Conservation (phyloP, 257 asterid species). For the Fraxinus anomala region DNA sequence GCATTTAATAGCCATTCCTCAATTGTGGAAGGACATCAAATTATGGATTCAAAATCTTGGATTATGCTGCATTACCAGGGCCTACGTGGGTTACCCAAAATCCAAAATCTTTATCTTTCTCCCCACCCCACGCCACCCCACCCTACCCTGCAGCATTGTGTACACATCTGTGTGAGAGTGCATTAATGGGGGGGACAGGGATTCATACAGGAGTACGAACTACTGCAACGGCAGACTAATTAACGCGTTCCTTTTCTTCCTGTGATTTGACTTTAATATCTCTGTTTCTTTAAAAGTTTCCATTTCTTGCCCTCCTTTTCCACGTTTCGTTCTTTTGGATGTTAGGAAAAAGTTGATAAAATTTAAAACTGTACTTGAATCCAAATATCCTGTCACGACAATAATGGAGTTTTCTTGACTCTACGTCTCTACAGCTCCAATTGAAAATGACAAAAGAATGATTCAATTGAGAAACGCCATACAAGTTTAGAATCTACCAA, state of each 20-base stretch:
- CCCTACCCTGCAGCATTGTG: slow-evolving; percentile 28
- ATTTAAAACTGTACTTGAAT: no score
- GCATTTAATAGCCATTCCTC: slow-evolving; percentile 45
- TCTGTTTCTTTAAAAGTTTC: neutral
- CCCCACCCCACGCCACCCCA: slow-evolving; percentile 20
- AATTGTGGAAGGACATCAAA: slow-evolving; percentile 48
- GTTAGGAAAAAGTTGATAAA: no score
- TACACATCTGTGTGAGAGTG: slow-evolving; percentile 19
- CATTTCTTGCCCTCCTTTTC: no score
- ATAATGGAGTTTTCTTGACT: no score
- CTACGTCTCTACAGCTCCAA: neutral
- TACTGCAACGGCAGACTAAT: slow-evolving; percentile 36
- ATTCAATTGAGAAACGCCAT: no score
- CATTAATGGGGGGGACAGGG: slow-evolving; percentile 40
- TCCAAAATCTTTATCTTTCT: neutral
- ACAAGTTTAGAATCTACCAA: no score
- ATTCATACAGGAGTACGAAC: slow-evolving; percentile 42
- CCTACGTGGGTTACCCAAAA: neutral
- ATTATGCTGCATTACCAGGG: no score
- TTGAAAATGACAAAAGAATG: no score
- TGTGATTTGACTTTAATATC: slow-evolving; percentile 35
- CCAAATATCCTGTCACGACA: no score
- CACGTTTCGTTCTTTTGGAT: no score
- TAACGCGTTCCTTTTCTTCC: slow-evolving; percentile 23
- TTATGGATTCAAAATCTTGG: slow-evolving; percentile 31